These are phyloP conservation scores for Corchorus capsularis DNA, from an alignment of 345 rosid species.

Conservation along the genomic window DNA sequence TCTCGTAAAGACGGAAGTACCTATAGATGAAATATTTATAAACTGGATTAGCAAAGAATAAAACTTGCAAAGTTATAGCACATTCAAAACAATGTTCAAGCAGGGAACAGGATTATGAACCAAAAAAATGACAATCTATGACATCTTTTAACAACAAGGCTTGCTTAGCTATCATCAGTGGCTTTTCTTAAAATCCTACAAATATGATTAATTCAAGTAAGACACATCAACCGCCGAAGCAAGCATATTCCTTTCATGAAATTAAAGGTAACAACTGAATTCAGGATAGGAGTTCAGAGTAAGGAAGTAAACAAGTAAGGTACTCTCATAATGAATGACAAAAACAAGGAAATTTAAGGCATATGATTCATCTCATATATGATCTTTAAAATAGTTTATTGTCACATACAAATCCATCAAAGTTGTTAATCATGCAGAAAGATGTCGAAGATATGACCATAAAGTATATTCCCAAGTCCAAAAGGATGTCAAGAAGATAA, in stretches of 20 bases:
- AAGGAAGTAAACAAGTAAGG: background rate
- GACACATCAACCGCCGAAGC: background rate
- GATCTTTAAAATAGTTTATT: background rate
- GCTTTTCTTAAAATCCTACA: background rate
- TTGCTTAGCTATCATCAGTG: background rate
- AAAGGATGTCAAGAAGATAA: background rate
- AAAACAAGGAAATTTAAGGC: background rate
- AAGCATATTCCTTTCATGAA: background rate
- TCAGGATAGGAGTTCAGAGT: background rate
- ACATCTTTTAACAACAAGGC: background rate
- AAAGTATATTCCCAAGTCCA: background rate
- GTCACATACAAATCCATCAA: background rate
- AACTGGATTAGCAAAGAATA: background rate
- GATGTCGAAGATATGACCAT: background rate
- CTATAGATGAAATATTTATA: constrained; percentile 7
- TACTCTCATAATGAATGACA: background rate
- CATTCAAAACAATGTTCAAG: background rate
- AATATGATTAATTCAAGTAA: background rate
- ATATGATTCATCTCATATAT: background rate
- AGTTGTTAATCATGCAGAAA: background rate
- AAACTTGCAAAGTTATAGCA: background rate
- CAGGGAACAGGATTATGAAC: background rate
- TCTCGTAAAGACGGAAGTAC: constrained; percentile 47
- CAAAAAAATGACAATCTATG: background rate
- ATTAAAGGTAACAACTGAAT: background rate